phyloP scores from a whole-genome alignment of 2,329 filamentous ascomycete species.

The Verticillium nonalfalfae region DNA sequence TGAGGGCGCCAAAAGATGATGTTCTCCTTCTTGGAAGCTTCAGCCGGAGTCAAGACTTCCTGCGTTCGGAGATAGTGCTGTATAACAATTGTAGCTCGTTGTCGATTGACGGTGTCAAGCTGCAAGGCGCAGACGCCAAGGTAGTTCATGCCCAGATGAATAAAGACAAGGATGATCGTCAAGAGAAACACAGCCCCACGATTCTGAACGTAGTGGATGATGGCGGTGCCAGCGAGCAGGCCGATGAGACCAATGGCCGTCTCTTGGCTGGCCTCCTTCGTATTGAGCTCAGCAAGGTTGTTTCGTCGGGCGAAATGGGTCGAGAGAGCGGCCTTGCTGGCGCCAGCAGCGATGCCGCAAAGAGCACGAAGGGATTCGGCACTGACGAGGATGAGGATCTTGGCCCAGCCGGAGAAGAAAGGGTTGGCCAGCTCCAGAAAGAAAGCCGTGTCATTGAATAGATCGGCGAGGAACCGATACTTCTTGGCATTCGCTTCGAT shows the following conservation, averaged over 20 bases:
- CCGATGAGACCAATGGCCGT: conserved; percentile 86
- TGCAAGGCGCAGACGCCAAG: conserved; percentile 76
- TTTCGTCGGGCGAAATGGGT: conserved; percentile 85
- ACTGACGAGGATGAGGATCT: conserved; percentile 41
- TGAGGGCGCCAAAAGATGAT: conserved; percentile 45
- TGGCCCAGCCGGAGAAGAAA: conserved; percentile 51
- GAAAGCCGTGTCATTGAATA: conserved; percentile 84
- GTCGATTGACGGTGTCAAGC: conserved; percentile 79
- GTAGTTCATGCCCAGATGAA: conserved; percentile 83
- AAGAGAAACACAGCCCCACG: conserved; percentile 66
- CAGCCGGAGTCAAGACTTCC: conserved; percentile 52
- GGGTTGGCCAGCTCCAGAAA: conserved; percentile 81
- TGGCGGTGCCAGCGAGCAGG: conserved; percentile 75
- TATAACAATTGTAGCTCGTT: conserved; percentile 76
- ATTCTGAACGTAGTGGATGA: conserved; percentile 70
- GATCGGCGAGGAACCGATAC: conserved; percentile 79
- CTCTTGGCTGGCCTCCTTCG: conserved; percentile 92
- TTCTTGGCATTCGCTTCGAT: conserved; percentile 89
- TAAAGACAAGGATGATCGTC: conserved; percentile 63
- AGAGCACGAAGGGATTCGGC: conserved; percentile 52
- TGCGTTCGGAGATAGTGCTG: conserved; percentile 44
- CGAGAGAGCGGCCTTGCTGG: conserved; percentile 83
- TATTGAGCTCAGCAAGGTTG: conserved; percentile 89
- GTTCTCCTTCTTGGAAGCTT: conserved; percentile 59
- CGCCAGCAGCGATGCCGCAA: conserved; percentile 86